Conservation (phyloP, 2,329 filamentous ascomycete species). For the Neonectria neomacrospora region DNA sequence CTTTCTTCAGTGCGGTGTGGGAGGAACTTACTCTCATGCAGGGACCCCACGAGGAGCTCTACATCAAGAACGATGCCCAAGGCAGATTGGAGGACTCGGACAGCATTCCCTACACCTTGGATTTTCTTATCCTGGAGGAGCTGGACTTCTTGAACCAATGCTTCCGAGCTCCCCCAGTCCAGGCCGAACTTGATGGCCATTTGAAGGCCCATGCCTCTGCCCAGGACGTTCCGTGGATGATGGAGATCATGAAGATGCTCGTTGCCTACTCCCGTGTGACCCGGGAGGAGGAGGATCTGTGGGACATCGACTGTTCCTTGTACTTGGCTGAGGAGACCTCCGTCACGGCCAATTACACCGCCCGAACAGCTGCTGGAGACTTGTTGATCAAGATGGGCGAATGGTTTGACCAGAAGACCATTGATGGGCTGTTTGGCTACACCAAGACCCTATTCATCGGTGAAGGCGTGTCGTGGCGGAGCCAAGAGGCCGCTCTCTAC, state of each 20-base stretch:
- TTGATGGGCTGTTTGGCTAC: conserved; percentile 82
- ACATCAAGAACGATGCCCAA: conserved; percentile 86
- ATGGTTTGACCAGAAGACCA: conserved; percentile 80
- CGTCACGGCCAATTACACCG: conserved; percentile 95
- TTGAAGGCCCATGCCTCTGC: conserved; percentile 70
- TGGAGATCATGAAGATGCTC: conserved; percentile 87
- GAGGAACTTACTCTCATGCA: conserved; percentile 82
- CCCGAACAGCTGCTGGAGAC: conserved; percentile 91
- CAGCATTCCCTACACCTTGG: conserved; percentile 90
- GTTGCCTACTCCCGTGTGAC: conserved; percentile 90
- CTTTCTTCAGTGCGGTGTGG: conserved; percentile 90
- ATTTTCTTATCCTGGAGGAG: conserved; percentile 93
- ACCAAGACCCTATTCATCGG: conserved; percentile 78
- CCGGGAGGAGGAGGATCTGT: conserved; percentile 90
- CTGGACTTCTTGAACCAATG: conserved; percentile 94
- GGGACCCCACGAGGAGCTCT: conserved; percentile 80
- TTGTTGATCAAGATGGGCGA: conserved; percentile 92
- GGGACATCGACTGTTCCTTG: conserved; percentile 96
- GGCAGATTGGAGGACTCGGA: conserved; percentile 91
- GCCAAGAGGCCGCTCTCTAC: conserved; percentile 84
- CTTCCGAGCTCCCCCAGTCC: conserved; percentile 86
- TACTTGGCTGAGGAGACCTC: conserved; percentile 96
- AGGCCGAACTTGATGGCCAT: conserved; percentile 87
- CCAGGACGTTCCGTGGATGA: conserved; percentile 80
- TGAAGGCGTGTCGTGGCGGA: conserved; percentile 63